A percentile compares a stretch with the other conserved stretches of the same genome.
Conservation (phyloP, 805 yeast species). For the Cyberlindnera samutprakarnensis region DNA sequence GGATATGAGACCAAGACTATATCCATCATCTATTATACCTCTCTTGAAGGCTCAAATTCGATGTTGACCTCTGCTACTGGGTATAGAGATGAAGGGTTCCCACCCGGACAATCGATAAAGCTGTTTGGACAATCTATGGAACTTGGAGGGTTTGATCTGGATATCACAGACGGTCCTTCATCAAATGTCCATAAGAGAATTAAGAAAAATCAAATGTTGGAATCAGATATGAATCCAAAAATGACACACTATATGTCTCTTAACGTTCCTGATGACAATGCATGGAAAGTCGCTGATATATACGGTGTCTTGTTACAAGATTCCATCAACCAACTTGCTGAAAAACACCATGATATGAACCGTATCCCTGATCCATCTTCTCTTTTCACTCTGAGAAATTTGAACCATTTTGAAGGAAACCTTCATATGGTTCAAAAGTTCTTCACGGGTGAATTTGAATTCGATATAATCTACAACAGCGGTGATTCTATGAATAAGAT, state of each 20-base stretch:
- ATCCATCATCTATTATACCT: conserved; percentile 72
- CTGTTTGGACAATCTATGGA: conserved; percentile 51
- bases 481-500: conserved; percentile 36
- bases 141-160: conserved; percentile 59
- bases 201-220: conserved; percentile 22
- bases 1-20: conserved; percentile 43
- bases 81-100: conserved; percentile 20
- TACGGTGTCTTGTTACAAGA: conserved; percentile 66
- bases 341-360: conserved; percentile 17
- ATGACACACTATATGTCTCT: conserved; percentile 61
- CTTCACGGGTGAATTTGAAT: conserved; percentile 68
- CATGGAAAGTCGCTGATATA: conserved; percentile 76
- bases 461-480: conserved; percentile 56
- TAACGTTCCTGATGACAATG: conserved; percentile 59
- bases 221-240: conserved; percentile 46
- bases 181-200: conserved; percentile 36
- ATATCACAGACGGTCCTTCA: conserved; percentile 48
- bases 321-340: conserved; percentile 41
- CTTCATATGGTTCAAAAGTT: conserved; percentile 73
- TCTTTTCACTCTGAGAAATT: conserved; percentile 47
- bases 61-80: conserved; percentile 34
- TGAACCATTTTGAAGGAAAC: conserved; percentile 60
- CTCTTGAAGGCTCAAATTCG: conserved; percentile 56
- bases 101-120: conserved; percentile 28
- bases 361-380: conserved; percentile 32